Percentiles rank a stretch among this genome's conserved stretches.
These are phyloP conservation scores for Ochetophila trinervis DNA, from an alignment of 306 rosid genomes.

Conservation along the genomic window DNA sequence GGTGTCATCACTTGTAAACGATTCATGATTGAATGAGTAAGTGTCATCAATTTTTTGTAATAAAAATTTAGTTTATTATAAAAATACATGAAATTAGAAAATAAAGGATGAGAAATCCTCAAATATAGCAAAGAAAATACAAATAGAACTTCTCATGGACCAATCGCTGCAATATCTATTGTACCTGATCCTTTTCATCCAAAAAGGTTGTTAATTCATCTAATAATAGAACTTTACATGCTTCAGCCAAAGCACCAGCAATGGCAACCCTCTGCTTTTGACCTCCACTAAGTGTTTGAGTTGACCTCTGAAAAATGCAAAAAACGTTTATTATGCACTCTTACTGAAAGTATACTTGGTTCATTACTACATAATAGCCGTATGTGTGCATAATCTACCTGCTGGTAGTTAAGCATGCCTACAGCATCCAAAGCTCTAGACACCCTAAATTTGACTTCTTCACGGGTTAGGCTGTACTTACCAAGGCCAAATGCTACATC, in stretches of 20 bases:
- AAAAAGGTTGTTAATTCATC: conserved; percentile 87
- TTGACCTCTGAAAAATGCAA: conserved; percentile 61
- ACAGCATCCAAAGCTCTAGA: conserved; percentile 64
- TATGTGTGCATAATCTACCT: conserved; percentile 40
- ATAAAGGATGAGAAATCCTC: too few species aligned
- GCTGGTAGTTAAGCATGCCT: conserved; percentile 59
- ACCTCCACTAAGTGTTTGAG: conserved; percentile 86
- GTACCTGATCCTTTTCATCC: conserved; percentile 84
- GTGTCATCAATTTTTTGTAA: too few species aligned
- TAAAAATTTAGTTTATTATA: too few species aligned
- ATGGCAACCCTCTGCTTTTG: conserved; percentile 92
- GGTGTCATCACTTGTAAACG: too few species aligned
- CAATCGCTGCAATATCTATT: not conserved
- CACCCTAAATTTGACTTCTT: conserved; percentile 69
- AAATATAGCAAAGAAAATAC: too few species aligned
- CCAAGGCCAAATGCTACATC: conserved; percentile 93
- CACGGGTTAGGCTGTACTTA: conserved; percentile 53
- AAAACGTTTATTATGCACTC: conserved; percentile 10
- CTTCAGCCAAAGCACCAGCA: conserved; percentile 90
- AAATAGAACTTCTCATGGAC: not conserved
- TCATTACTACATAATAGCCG: not conserved
- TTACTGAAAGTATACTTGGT: not conserved
- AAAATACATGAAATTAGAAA: too few species aligned
- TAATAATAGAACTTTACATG: conserved; percentile 73
- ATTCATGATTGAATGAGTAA: too few species aligned